Base-by-base conservation (phyloP, 768 basidiomycete species). In the Lactifluus rugatus region DNA sequence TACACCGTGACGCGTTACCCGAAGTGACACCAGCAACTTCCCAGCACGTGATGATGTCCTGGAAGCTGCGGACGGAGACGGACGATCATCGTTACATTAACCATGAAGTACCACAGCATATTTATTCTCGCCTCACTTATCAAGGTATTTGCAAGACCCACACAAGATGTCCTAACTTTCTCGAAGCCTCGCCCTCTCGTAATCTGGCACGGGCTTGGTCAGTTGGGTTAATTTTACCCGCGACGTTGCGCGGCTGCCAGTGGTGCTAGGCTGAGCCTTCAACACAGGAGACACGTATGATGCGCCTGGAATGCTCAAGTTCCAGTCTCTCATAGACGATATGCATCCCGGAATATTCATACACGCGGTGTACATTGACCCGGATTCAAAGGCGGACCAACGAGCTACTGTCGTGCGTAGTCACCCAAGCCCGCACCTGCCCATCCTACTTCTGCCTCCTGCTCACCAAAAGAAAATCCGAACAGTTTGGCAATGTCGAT, bases 401-500 rank as follows among this genome's bases (percentile, higher is more conserved):
- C 77, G 76, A 48, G 89, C 89, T 17, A 81, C 80, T 53, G 89
- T 84, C 64, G 89, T 90, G 69, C 66, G 87, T 80, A 26, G 44
- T 45, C 44, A 10, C n/a, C 6, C 2, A 5, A 3, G 4, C 36
- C 31, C 9, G 14, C 6, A 14, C 10, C 21, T 4, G 14, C 16
- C 47, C 19, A 10, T 34, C 32, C n/a, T 36, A 32, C 21, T n/a
- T 13, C 31, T 50, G 19, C 19, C 16, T 23, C 34, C 31, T 45
- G 34, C 48, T 56, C n/a, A 47, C 26, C 8, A 9, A 23, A 8
- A 13, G 2, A 34, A 1, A 34, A 6, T 2, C 17, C 26, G 5
- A n/a, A 17, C 64, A 92, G 91, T 92, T 84, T 64, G 91, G 91
- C 45, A 83, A 88, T 58, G 78, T 89, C 39, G 77, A 89, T 55